Evolutionary conservation across 1,284 basidiomycete genomes (phyloP), one percentile per base, ranked within the genome.

Genomic region (Prillingera fragicola): DNA sequence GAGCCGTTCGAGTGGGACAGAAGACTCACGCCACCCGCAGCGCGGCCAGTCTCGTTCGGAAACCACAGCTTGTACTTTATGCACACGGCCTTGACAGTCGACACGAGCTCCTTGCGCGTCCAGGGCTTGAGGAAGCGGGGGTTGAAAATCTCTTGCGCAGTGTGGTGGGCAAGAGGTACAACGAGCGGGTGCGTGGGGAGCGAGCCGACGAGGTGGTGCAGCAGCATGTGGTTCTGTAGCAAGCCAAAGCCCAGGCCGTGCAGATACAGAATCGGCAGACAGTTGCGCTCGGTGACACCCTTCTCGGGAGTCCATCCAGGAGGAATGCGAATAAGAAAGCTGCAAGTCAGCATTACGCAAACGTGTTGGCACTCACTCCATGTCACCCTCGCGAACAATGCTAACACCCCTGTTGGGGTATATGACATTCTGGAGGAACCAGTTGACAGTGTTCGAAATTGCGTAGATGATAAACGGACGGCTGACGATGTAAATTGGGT

Each of bases 201-300:
- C n/a, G n/a, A n/a, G n/a, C 58, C 52, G 29, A 71, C 54, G 1
- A 75, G 64, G 33, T 68, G 63, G 18, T 62, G 56, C 49, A 74
- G 52, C 34, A 75, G 55, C 6, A 72, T 61, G 21, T 70, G 66
- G 52, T 73, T 73, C 70, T 72, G 53, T 54, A 73, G 47, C 10
- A 87, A 63, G 2, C 88, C 88, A 32, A 91, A 76, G 10, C 90
- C 89, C 1, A 95, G 78, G 2, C 90, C 90, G 59, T 94, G 89
- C 33, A 90, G 67, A 63, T 91, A 87, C 9, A 94, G 77, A 29
- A 92, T 72, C 0, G 90, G 90, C 40, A 80, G 77, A 29, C 76
- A 76, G 52, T 65, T 71, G 33, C 46, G 48, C 12, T 60, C 56
- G 5, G 33, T 57, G 25, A 42, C 41, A 10, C 62, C 63, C 33